Percentiles rank a stretch among this genome's conserved stretches.
phyloP scores from a whole-genome alignment of 2,329 filamentous ascomycete species.

The Tolypocladium album region DNA sequence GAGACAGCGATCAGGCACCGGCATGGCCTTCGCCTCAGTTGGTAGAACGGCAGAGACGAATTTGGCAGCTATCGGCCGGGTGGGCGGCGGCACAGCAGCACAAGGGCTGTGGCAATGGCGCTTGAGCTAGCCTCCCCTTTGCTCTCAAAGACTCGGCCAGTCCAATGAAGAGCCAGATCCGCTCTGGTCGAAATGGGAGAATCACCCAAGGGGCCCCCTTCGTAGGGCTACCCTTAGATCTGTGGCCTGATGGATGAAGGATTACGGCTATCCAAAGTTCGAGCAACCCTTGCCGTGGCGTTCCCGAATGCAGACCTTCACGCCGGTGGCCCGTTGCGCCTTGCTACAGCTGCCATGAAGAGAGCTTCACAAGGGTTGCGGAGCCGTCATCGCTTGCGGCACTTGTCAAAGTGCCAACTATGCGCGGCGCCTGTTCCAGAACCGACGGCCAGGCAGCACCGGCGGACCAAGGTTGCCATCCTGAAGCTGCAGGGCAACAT shows the following conservation, averaged over 20 bases:
- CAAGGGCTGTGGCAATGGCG: neutral
- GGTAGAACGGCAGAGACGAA: slow-evolving; percentile 1
- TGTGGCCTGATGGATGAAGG: neutral
- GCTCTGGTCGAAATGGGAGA: neutral
- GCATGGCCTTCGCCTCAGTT: neutral
- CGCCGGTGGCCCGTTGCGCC: neutral
- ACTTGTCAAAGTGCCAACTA: neutral
- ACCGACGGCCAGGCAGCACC: neutral
- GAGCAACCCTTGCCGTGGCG: neutral
- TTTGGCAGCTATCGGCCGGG: neutral
- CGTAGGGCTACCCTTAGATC: slow-evolving; percentile 2
- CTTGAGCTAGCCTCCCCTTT: neutral
- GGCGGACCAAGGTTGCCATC: neutral
- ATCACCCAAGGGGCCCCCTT: neutral
- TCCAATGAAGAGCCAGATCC: neutral
- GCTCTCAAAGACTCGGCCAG: neutral
- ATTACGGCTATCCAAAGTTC: neutral
- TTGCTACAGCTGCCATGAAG: neutral
- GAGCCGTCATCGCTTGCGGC: neutral
- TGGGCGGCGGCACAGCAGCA: neutral
- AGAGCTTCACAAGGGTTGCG: neutral
- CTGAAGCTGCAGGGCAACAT: neutral
- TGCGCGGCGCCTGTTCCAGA: neutral
- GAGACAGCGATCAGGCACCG: neutral
- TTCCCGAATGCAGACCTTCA: neutral